phyloP scores from a whole-genome alignment of 2,329 filamentous ascomycete genomes.

The Sclerotinia borealis region DNA sequence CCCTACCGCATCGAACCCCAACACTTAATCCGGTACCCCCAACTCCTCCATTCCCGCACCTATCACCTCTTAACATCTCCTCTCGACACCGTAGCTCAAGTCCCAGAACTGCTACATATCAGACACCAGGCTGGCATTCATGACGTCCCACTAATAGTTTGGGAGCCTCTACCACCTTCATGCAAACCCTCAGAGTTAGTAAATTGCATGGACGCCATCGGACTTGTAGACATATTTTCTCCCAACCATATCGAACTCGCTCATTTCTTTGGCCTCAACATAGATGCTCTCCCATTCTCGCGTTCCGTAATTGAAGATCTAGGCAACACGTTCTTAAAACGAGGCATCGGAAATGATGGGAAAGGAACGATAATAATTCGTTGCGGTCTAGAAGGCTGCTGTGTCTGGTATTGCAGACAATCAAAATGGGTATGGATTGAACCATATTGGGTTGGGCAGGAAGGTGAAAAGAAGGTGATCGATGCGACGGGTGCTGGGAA shows the following conservation, averaged over 20 bases:
- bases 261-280: not conserved
- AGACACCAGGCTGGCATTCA: not conserved
- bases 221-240: not conserved
- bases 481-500: constrained; percentile 2
- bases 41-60: not conserved
- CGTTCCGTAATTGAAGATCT: not conserved
- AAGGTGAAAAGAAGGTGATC: not conserved
- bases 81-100: not conserved
- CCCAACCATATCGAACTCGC: constrained; percentile 3
- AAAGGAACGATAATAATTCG: not conserved
- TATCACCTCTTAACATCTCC: constrained; percentile 2
- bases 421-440: not conserved
- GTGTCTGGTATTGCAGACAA: not conserved
- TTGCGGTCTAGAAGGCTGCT: not conserved
- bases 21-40: not conserved
- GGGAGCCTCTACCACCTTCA: not conserved
- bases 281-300: not conserved
- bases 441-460: not conserved
- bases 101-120: not conserved
- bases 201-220: not conserved
- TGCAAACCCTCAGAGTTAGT: not conserved
- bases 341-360: not conserved
- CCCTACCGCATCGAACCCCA: not conserved
- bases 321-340: not conserved
- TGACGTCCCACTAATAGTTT: not conserved